A percentile compares a stretch with the other conserved stretches of the same genome.
These are phyloP conservation scores for Vanrija pseudolonga DNA, from an alignment of 1,284 basidiomycete genomes.

Conservation along the genomic window DNA sequence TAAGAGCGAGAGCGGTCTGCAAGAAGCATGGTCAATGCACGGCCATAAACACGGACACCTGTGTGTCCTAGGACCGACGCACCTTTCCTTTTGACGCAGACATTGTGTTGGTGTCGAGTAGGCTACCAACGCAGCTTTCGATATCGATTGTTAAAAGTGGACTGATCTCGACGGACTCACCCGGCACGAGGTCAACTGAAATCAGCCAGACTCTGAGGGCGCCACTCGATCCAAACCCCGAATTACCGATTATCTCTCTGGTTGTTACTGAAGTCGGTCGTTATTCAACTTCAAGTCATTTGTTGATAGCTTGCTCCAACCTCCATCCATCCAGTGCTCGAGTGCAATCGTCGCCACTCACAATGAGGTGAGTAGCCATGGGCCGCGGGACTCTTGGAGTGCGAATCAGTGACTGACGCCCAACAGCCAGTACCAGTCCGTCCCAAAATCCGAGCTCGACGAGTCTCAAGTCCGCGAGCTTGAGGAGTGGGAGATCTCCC, in stretches of 20 bases:
- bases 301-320: not conserved
- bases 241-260: slow-evolving; percentile 1
- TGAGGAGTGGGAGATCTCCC: slow-evolving; percentile 95
- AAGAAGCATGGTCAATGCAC: not conserved
- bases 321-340: not conserved
- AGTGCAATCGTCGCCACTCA: not conserved
- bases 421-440: slow-evolving; percentile 90
- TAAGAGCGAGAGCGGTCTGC: slow-evolving; percentile 88
- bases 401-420: not conserved
- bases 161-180: not conserved
- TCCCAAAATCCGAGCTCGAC: slow-evolving; percentile 95
- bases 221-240: slow-evolving; percentile 1
- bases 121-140: not conserved
- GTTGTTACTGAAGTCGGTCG: too few relatives aligned
- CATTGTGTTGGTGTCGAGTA: slow-evolving; percentile 5
- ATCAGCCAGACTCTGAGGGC: not conserved
- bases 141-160: not conserved
- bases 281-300: too few relatives aligned
- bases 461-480: slow-evolving; percentile 92
- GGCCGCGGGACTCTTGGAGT: not conserved
- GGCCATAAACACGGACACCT: not conserved
- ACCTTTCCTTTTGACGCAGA: slow-evolving; percentile 36
- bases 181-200: not conserved
- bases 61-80: slow-evolving; percentile 4
- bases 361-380: slow-evolving; percentile 5